These are phyloP conservation scores for Grosmannia huntii DNA, from an alignment of 2,329 filamentous ascomycete genomes.

Conservation along the genomic window DNA sequence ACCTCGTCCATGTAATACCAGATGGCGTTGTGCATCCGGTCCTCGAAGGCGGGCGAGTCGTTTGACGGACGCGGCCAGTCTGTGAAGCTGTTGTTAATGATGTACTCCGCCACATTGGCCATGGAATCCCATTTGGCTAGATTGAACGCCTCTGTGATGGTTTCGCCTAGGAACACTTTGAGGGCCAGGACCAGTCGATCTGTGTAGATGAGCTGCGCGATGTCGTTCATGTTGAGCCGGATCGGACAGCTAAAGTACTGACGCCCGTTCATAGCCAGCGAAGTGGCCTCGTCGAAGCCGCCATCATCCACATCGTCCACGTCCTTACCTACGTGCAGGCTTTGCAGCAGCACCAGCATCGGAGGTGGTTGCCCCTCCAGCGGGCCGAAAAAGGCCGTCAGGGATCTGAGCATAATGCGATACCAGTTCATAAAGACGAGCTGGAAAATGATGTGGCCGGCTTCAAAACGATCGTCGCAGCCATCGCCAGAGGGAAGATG, in stretches of 20 bases:
- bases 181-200: too few relatives aligned
- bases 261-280: not conserved
- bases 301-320: not conserved
- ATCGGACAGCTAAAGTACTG: too few relatives aligned
- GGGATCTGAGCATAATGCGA: not conserved
- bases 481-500: not conserved
- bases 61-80: not conserved
- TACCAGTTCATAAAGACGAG: not conserved
- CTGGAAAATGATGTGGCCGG: not conserved
- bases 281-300: not conserved
- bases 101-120: not conserved
- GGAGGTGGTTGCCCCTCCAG: not conserved
- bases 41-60: not conserved
- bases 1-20: not conserved
- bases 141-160: too few relatives aligned
- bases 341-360: not conserved
- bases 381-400: not conserved
- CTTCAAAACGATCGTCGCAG: not conserved
- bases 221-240: too few relatives aligned
- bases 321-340: not conserved
- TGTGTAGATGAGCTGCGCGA: too few relatives aligned
- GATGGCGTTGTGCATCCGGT: not conserved
- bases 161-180: too few relatives aligned
- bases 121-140: not conserved
- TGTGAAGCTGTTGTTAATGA: not conserved